Evolutionary conservation across 2,329 filamentous ascomycete species (phyloP).

Genomic region (Aureobasidium sp.): DNA sequence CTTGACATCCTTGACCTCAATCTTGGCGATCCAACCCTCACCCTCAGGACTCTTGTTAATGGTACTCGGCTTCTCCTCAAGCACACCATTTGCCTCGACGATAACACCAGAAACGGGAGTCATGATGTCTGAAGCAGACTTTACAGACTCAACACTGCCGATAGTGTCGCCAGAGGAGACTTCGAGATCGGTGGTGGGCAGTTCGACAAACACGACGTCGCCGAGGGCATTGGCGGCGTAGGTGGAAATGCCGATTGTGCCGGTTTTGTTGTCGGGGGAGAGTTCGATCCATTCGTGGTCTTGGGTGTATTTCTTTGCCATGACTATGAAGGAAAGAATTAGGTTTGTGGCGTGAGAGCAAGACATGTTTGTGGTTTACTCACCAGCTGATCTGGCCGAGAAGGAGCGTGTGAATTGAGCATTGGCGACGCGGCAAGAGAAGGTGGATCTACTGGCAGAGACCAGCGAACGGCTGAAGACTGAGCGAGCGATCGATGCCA

Average conservation of each 20-base stretch:
- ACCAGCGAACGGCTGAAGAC: constrained; percentile 16
- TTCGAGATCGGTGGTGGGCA: constrained; percentile 64
- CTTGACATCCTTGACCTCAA: constrained; percentile 63
- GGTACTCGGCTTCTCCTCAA: constrained; percentile 77
- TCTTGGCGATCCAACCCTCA: constrained; percentile 89
- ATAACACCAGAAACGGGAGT: constrained; percentile 76
- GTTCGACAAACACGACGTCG: constrained; percentile 95
- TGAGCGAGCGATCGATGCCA: constrained; percentile 16
- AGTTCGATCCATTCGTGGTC: constrained; percentile 99
- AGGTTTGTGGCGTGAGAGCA: too few species aligned
- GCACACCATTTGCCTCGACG: constrained; percentile 60
- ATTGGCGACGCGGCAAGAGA: constrained; percentile 8
- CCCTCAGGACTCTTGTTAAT: constrained; percentile 89
- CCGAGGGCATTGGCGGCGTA: constrained; percentile 90
- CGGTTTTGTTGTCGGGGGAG: constrained; percentile 55
- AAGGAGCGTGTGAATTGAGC: constrained; percentile 9
- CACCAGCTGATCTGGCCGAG: constrained; percentile 12
- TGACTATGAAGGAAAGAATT: constrained; percentile 30
- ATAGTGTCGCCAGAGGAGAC: constrained; percentile 74
- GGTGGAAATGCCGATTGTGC: constrained; percentile 73
- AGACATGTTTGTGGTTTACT: not conserved
- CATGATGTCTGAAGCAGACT: constrained; percentile 96
- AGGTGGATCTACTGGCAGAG: not conserved
- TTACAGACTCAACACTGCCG: constrained; percentile 95
- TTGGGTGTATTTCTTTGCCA: constrained; percentile 81